These are phyloP conservation scores for Suillus subalutaceus DNA, from an alignment of 768 basidiomycete genomes.

Conservation along the genomic window DNA sequence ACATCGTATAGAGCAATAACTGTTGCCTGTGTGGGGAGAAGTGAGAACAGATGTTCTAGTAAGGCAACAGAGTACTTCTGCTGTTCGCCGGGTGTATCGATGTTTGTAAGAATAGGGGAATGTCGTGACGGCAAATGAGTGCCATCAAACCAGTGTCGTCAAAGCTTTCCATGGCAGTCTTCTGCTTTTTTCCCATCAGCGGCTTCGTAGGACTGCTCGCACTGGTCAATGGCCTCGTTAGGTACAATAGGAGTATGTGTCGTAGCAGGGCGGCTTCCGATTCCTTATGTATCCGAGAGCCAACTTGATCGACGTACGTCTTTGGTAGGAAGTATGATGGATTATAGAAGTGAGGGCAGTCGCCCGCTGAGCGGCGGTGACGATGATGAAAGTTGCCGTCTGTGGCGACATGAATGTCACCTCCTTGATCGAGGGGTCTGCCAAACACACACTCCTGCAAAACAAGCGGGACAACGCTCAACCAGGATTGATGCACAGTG, in stretches of 20 bases:
- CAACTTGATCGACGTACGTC: background rate
- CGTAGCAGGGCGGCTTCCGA: background rate
- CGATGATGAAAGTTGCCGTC: background rate
- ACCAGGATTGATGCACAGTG: background rate
- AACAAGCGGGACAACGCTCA: background rate
- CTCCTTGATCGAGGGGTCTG: background rate
- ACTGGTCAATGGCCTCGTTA: background rate
- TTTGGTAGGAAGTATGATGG: background rate
- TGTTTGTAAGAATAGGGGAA: slow-evolving; percentile 39
- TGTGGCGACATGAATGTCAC: background rate
- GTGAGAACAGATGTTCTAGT: slow-evolving; percentile 30
- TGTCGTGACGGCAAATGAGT: slow-evolving; percentile 41
- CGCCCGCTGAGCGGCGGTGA: background rate
- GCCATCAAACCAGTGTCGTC: slow-evolving; percentile 42
- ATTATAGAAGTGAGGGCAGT: background rate
- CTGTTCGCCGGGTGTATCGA: slow-evolving; percentile 42
- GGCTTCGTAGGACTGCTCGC: background rate
- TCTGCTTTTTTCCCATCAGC: slow-evolving; percentile 35
- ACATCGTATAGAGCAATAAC: slow-evolving; percentile 35
- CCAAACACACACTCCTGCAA: background rate
- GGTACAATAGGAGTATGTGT: background rate
- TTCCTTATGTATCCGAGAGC: background rate
- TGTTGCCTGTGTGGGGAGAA: slow-evolving; percentile 33
- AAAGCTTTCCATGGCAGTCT: slow-evolving; percentile 27
- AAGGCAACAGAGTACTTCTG: slow-evolving; percentile 42